Base-by-base conservation (phyloP, 805 yeast genomes). In the Torulaspora quercuum region DNA sequence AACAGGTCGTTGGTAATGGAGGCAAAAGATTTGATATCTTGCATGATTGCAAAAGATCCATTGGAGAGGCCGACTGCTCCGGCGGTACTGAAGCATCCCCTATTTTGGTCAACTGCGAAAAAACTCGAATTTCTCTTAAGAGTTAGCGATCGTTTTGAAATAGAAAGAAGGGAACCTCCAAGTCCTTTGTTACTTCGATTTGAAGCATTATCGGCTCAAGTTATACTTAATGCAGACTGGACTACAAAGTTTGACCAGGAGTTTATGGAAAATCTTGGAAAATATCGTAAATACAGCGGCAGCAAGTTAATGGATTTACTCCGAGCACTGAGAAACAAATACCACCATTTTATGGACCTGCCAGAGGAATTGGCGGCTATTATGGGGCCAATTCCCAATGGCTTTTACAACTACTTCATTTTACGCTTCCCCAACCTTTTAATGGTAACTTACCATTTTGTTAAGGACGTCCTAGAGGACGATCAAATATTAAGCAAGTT, bases 281-380 rank as follows among this genome's bases (percentile, higher is more conserved):
- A 85, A 55, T 92, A 87, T 58, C 73, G 99, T 49, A 89, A 87
- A 59, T 92, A 92, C 59, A 81, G 82, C 46, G 74, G 82, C 0
- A 77, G 73, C 39, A 83, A 79, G 50, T 62, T 92, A 29, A 77
- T 88, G 79, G 98, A 92, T 58, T 64, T 92, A 34, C 63, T 92
- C 41, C 69, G 99, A 41, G 96, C 96, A 0, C 61, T 92, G 49
- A 72, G 99, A 51, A 92, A 92, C 65, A 92, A 92, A 60, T 82
- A 86, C 53, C 97, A 92, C 59, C 99, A 92, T 59, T 90, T 74
- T 59, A 87, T 87, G 63, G 98, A 92, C 58, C 64, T 89, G 55
- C 95, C 96, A 1, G 70, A 64, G 7, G 73, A 67, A 9, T 68
- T 92, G 40, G 78, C 76, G 35, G 57, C 55, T 10, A 69, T 75